Evolutionary conservation across 2,329 filamentous ascomycete species (phyloP), one percentile per base, ranked within the genome.

Genomic region (Tolypocladium sp.): DNA sequence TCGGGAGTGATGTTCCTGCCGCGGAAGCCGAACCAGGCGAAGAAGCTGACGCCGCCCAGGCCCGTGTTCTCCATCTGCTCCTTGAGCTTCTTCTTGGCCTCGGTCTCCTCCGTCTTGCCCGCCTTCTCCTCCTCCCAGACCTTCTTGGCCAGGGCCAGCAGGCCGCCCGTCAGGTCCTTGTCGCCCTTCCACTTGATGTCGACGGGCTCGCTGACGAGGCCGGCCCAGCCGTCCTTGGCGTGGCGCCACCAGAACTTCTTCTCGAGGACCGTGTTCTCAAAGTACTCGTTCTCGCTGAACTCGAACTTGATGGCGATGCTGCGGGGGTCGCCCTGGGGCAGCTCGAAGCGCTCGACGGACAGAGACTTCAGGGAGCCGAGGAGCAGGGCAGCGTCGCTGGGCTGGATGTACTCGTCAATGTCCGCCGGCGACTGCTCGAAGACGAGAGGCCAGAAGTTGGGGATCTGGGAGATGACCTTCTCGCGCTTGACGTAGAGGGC

Each of bases 381-480:
- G 60, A 97, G 83, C 62, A 94, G 77, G 10, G 82, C 82, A 17
- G 87, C 86, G 77, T 97, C 93, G 55, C 83, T 82, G 51, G 91
- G 89, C 71, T 91, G 87, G 71, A 97, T 89, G 80, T 88, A 92
- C 75, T 91, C 87, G 76, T 96, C 92, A 66, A 99, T 83, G 63
- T 96, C 91, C 54, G 83, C 81, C 2, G 92, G 92, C 3, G 90
- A 87, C 76, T 92, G 88, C 78, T 96, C 90, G 72, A 97, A 82
- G 59, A 97, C 92, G 60, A 95, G 84, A n/a, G 90, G 82, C 94
- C 94, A 97, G 84, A 97, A 99, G 77, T 90, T 86, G 66, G 86
- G 84, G 70, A 97, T 92, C 69, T 87, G 80, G 63, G 82, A 74
- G 64, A 94, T 79, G 63, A 91, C 75, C 66, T 84, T 81, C 64